Base-by-base conservation (phyloP, 2,329 filamentous ascomycete genomes). In the Mariannaea sp. region DNA sequence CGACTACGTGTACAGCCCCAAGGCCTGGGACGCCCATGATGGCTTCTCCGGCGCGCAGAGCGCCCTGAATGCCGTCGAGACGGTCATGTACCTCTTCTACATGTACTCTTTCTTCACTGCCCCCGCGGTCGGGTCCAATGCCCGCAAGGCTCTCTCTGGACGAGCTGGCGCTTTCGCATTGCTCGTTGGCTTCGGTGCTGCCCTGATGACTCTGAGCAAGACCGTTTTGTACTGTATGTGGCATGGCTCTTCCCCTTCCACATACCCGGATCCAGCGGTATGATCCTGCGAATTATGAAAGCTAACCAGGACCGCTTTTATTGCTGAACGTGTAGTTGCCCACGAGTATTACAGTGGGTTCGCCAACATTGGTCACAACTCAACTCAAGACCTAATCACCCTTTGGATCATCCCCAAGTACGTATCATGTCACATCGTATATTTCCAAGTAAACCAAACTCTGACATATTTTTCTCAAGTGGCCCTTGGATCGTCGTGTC, bases 21-120 rank as follows among this genome's bases (percentile, higher is more conserved):
- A 87, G 64, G 86, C 88, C 4, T 90, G 81, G 69, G 74, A 89
- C 56, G 78, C 78, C 13, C 71, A 78, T 17, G 85, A 86, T 68
- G 90, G 91, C 29, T 96, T 95, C 73, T 89, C 89, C 0, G 82
- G 80, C 35, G 90, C 90, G 30, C 91, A 96, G 77, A 81, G 81
- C 22, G 64, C 77, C 6, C 68, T 92, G 59, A 94, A 93, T 67
- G 70, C 83, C 6, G 62, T 89, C 48, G 90, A 94, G 77, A 85
- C 82, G 3, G 51, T 75, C 27, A 78, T 86, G 65, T 93, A 92
- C 68, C 26, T 71, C 74, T 49, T 76, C 74, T 71, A 93, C 85
- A 65, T 76, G 36, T 70, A 58, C 53, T 48, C 72, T 10, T 77
- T 75, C 67, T 66, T 60, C 55, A 47, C 62, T 1, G 39, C 14